Percentiles rank a stretch among this genome's conserved stretches.
phyloP scores from a whole-genome alignment of 331 rosid genomes.

The Quercus tomentella region DNA sequence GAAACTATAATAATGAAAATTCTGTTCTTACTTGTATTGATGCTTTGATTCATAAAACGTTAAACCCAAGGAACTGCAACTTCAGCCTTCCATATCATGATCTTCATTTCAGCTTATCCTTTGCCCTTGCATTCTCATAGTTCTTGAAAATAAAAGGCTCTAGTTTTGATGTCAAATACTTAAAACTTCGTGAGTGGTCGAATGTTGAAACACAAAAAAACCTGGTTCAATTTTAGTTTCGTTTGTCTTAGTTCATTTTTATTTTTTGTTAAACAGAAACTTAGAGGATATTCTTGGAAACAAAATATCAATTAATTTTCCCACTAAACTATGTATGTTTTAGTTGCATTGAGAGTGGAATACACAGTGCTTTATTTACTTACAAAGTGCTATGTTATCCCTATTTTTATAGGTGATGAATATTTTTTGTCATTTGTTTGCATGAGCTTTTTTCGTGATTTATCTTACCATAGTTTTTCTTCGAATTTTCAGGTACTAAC shows the following conservation, averaged over 20 bases:
- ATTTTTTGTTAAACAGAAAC: background rate
- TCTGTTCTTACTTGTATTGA: background rate
- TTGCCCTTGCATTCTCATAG: background rate
- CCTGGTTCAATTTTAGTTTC: background rate
- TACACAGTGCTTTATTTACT: background rate
- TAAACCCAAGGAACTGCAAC: background rate
- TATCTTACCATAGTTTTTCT: conserved; percentile 18
- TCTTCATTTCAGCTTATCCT: background rate
- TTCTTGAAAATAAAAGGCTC: background rate
- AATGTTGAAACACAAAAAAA: background rate
- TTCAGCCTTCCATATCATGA: background rate
- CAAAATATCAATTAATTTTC: background rate
- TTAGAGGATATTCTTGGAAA: background rate
- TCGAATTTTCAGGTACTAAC: conserved; percentile 53
- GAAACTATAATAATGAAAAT: background rate
- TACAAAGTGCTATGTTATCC: too few species aligned
- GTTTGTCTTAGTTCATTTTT: background rate
- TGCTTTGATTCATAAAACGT: background rate
- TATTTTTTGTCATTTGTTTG: background rate
- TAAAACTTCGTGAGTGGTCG: background rate
- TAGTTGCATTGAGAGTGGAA: background rate
- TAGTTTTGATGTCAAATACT: background rate
- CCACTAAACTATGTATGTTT: background rate
- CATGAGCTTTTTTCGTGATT: background rate
- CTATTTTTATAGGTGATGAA: background rate